Base-by-base conservation (phyloP, 768 basidiomycete species). In the Naganishia friedmannii region DNA sequence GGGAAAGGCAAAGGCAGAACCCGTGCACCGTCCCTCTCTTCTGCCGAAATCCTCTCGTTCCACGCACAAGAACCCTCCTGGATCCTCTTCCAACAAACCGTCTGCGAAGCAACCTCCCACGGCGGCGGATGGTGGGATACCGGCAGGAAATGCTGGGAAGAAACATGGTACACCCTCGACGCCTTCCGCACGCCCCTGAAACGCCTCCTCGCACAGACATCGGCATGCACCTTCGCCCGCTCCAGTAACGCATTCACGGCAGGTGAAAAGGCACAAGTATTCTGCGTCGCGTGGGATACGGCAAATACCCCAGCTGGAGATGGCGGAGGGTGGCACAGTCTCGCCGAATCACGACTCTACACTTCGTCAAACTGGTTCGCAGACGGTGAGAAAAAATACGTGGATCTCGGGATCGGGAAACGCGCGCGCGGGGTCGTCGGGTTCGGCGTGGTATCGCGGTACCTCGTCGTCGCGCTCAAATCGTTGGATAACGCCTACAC, bases 391-490 rank as follows among this genome's bases (percentile, higher is more conserved):
- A 85, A 78, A 54, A 84, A 84, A n/a, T 83, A 90, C 55, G 92
- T 95, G 74, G 90, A 92, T 74, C 85, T 99, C 0, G 84, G 84
- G 12, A 92, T 93, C 1, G 89, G 92, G 21, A 91, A 88, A 82
- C 87, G 89, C 65, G 90, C 93, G 0, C 87, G 86, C 37, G 96
- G 95, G 0, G 88, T 99, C n/a, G 84, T 92, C 5, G 95, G 92
- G 0, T 87, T 99, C 65, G 95, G 95, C 0, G 90, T 94, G 66
- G 92, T 96, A 8, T 89, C 88, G 80, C 93, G 94, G 78, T 99
- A 89, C 77, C 89, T 92, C 5, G 90, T 98, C 12, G 93, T 92
- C 7, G 95, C 94, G 1, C 76, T 98, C 73, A 89, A 88, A 80
- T 92, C 92, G 72, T 71, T 88, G 21, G 82, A 85, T 4, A 83